Evolutionary conservation across 2,329 filamentous ascomycete species (phyloP).

Genomic region (Cladosporium sp.): DNA sequence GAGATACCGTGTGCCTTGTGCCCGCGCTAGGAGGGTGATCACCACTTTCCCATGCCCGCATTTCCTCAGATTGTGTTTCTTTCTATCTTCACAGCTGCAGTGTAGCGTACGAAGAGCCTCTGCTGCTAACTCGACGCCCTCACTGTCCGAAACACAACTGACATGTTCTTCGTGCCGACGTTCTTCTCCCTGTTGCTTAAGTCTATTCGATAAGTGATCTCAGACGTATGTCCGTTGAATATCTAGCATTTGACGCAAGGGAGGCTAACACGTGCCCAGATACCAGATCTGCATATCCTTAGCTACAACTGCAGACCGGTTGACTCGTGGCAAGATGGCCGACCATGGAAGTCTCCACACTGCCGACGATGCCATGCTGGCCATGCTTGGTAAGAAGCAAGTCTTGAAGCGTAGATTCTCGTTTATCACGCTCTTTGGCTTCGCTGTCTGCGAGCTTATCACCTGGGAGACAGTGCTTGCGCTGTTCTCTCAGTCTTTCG

Average conservation of each 20-base stretch:
- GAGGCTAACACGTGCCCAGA: not conserved
- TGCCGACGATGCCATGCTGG: constrained; percentile 36
- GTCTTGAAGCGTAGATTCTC: constrained; percentile 42
- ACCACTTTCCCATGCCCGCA: not conserved
- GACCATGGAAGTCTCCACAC: constrained; percentile 7
- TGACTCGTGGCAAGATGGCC: not conserved
- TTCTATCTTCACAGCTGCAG: not conserved
- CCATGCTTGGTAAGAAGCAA: constrained; percentile 43
- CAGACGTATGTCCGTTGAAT: not conserved
- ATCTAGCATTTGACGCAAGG: not conserved
- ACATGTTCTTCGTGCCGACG: constrained; percentile 5
- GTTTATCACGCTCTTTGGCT: constrained; percentile 41
- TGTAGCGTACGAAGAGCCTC: not conserved
- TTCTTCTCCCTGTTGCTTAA: constrained; percentile 34
- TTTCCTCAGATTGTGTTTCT: not conserved
- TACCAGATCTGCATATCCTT: not conserved
- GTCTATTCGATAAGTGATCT: constrained; percentile 23
- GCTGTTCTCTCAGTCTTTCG: constrained; percentile 39
- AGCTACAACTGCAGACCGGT: too few relatives aligned
- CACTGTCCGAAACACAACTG: not conserved
- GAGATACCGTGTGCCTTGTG: not conserved
- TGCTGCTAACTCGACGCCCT: not conserved
- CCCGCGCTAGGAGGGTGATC: not conserved
- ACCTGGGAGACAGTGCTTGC: constrained; percentile 46
- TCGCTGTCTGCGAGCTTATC: constrained; percentile 43